Percentiles rank a stretch among this genome's conserved stretches.
phyloP scores from a whole-genome alignment of 495 filamentous ascomycete genomes.

The Xylaria telfairii region DNA sequence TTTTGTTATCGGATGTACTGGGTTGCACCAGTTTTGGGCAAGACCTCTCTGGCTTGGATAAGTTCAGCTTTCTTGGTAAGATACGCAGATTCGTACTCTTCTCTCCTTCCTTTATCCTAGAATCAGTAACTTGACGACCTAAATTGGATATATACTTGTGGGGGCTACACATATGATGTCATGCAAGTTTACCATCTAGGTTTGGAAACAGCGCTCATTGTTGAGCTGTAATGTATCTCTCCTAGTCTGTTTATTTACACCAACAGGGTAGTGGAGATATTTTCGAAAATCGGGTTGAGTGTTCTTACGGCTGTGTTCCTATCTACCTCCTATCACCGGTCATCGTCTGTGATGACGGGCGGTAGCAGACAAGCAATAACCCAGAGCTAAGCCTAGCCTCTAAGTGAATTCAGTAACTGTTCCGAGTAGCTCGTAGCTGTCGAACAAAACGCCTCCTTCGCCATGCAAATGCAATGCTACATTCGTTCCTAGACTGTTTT shows the following conservation, averaged over 20 bases:
- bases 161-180: not conserved
- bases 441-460: constrained; percentile 38
- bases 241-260: not conserved
- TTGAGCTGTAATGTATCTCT: not conserved
- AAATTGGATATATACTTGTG: not conserved
- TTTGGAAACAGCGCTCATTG: no score
- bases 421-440: constrained; percentile 18
- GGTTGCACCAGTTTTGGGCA: not conserved
- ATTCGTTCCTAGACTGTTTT: constrained; percentile 5
- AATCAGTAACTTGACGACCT: not conserved
- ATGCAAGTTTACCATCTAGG: not conserved
- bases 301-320: not conserved
- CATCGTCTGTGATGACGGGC: constrained; percentile 18
- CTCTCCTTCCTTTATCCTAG: not conserved
- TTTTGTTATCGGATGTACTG: not conserved
- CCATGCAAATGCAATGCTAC: constrained; percentile 37
- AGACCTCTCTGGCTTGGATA: not conserved
- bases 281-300: not conserved
- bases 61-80: not conserved
- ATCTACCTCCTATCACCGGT: constrained; percentile 19
- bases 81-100: not conserved
- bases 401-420: constrained; percentile 20
- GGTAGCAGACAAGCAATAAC: not conserved
- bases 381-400: constrained; percentile 17
- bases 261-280: not conserved